Conservation (phyloP, 495 filamentous ascomycete genomes). For the Aspergillus affinis region DNA sequence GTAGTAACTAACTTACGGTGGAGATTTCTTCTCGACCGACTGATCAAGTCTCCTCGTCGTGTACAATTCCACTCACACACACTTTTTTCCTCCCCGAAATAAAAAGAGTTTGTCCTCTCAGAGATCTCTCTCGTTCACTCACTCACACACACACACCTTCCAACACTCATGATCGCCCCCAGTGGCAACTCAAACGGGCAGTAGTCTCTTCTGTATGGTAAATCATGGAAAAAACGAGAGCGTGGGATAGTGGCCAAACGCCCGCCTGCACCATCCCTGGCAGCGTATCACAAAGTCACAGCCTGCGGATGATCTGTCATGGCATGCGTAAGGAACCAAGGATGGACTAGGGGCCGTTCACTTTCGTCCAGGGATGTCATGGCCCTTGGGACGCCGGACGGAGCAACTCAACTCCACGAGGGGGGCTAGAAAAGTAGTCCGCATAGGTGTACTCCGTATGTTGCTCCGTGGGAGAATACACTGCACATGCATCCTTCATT, state of each 20-base stretch:
- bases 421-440: too few relatives aligned
- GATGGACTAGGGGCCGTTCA: not conserved
- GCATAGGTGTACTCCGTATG: too few relatives aligned
- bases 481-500: too few relatives aligned
- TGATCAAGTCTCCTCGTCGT: too few relatives aligned
- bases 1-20: too few relatives aligned
- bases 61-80: too few relatives aligned
- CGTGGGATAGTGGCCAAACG: not conserved
- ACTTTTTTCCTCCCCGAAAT: not conserved
- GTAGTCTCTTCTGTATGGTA: conserved; percentile 19
- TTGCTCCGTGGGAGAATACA: too few relatives aligned
- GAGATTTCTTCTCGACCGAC: too few relatives aligned
- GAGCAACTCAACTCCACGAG: not conserved
- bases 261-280: conserved; percentile 16
- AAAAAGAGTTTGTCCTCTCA: not conserved
- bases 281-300: conserved; percentile 14
- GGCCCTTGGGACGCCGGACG: not conserved
- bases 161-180: not conserved
- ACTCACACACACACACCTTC: too few relatives aligned
- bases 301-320: conserved; percentile 15
- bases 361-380: conserved; percentile 5
- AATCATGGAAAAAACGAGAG: conserved; percentile 12
- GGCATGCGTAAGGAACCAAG: conserved; percentile 1
- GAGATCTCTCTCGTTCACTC: too few relatives aligned
- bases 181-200: conserved; percentile 14